Evolutionary conservation across 225 moss, liverwort and hornwort species (phyloP).

Genomic region (Polytrichum commune): DNA sequence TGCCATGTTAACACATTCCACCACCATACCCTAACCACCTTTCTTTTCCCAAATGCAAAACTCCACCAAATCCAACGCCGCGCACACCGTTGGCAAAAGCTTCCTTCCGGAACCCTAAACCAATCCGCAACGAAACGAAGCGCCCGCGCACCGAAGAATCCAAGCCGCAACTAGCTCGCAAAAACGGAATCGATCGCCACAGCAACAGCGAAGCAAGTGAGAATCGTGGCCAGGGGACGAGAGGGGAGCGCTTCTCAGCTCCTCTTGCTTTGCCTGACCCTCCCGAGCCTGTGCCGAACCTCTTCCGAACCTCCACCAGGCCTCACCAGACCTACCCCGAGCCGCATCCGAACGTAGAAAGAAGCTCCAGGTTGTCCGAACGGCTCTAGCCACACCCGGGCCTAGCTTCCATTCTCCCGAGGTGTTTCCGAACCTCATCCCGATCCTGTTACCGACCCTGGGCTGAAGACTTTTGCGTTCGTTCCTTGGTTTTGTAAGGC

Average conservation of each 20-base stretch:
- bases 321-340: neutral
- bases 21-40: constrained; percentile 65
- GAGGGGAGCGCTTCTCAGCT: neutral
- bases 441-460: no score
- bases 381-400: constrained; percentile 11
- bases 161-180: constrained; percentile 2
- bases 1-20: constrained; percentile 71
- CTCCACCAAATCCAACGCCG: constrained; percentile 17
- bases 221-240: constrained; percentile 19
- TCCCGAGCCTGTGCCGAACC: constrained; percentile 5
- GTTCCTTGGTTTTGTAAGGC: no score
- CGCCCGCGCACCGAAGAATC: constrained; percentile 2
- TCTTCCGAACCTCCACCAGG: neutral
- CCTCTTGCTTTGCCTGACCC: constrained; percentile 22
- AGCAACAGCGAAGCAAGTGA: constrained; percentile 21
- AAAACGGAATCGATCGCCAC: neutral
- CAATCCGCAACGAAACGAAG: neutral
- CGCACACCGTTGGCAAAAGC: no score
- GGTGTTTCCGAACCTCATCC: neutral
- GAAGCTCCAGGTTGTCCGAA: constrained; percentile 6
- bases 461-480: no score
- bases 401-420: neutral
- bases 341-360: neutral
- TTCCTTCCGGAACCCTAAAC: neutral
- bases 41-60: neutral